These are phyloP conservation scores for Blastocystis sp. DNA, from an alignment of 352 stramenopile genomes.

Conservation along the genomic window DNA sequence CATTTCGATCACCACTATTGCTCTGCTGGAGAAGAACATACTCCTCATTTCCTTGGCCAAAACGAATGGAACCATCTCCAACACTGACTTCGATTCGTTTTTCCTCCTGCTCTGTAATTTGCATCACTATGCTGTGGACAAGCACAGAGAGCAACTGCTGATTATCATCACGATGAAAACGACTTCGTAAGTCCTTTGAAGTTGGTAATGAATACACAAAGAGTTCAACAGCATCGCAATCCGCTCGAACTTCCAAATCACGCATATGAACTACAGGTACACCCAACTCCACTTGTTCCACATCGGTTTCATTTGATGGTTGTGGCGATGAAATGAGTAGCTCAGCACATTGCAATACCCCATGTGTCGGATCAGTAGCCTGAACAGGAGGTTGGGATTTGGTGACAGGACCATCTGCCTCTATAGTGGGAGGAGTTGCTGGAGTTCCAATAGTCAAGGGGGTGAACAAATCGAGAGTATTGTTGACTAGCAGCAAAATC, in stretches of 20 bases:
- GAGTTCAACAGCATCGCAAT: not conserved
- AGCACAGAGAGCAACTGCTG: not conserved
- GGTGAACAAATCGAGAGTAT: not conserved
- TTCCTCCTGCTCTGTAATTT: not conserved
- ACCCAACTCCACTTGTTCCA: not conserved
- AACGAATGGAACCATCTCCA: not conserved
- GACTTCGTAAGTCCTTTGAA: not conserved
- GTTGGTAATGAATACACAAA: not conserved
- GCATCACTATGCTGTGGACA: not conserved
- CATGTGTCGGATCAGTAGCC: not conserved
- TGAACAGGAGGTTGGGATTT: not conserved
- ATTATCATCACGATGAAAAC: not conserved
- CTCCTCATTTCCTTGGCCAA: not conserved
- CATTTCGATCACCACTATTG: not conserved
- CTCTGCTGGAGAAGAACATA: not conserved
- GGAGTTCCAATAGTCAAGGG: not conserved
- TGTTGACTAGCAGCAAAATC: not conserved
- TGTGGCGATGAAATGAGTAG: not conserved
- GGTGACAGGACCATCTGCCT: not conserved
- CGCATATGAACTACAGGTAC: not conserved
- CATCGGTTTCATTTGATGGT: not conserved
- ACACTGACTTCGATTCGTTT: not conserved
- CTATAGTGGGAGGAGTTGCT: not conserved
- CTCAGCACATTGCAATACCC: not conserved
- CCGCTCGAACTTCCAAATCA: not conserved